phyloP scores from a whole-genome alignment of 257 asterid species.

The Leptodermis oblonga region DNA sequence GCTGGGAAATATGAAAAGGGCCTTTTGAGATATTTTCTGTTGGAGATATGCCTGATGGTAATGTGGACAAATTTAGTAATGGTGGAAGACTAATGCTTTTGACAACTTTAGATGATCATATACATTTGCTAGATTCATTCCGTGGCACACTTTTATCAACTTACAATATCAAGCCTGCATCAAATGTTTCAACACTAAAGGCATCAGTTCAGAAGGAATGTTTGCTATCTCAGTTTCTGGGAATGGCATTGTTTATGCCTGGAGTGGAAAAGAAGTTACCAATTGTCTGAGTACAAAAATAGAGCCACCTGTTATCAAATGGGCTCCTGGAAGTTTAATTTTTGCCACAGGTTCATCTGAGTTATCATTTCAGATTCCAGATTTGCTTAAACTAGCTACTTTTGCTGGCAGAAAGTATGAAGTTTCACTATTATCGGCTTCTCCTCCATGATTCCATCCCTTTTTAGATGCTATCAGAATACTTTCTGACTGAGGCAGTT shows the following conservation, averaged over 20 bases:
- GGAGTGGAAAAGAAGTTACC: constrained; percentile 93
- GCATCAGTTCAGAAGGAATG: constrained; percentile 94
- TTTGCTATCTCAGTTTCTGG: constrained; percentile 96
- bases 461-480: neutral
- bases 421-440: constrained; percentile 8
- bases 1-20: constrained; percentile 89
- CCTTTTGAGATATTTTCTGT: constrained; percentile 85
- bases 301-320: constrained; percentile 83
- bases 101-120: constrained; percentile 78
- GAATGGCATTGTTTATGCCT: constrained; percentile 90
- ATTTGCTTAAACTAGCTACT: constrained; percentile 86
- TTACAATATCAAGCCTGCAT: constrained; percentile 73
- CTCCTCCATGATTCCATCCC: neutral
- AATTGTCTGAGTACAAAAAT: constrained; percentile 92
- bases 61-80: constrained; percentile 79
- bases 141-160: constrained; percentile 80
- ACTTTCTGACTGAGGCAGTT: constrained; percentile 1
- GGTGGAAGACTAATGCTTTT: constrained; percentile 92
- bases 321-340: constrained; percentile 97
- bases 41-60: constrained; percentile 86
- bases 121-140: constrained; percentile 89
- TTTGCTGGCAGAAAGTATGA: constrained; percentile 78
- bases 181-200: constrained; percentile 75
- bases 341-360: constrained; percentile 95
- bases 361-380: constrained; percentile 93